Conservation (phyloP, 139 green algal species). For the Chlamydomonas incerta region DNA sequence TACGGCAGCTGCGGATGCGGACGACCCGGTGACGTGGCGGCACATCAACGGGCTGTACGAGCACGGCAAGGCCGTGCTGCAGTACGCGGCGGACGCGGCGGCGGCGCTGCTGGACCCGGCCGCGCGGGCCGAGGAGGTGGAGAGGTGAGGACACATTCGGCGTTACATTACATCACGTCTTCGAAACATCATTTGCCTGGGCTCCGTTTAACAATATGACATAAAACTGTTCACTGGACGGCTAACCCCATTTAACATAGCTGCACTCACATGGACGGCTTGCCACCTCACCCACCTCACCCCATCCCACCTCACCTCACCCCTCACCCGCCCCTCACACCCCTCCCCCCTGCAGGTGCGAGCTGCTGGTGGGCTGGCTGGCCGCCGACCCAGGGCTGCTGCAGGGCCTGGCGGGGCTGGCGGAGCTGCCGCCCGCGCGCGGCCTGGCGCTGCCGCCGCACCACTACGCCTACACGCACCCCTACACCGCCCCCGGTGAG, state of each 20-base stretch:
- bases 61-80: conserved; percentile 10
- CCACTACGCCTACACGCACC: neutral
- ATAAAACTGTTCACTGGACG: no score
- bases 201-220: no score
- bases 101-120: conserved; percentile 9
- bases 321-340: neutral
- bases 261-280: neutral
- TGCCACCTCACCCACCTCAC: neutral
- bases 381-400: neutral
- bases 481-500: neutral
- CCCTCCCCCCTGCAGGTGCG: neutral
- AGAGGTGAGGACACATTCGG: conserved; percentile 16
- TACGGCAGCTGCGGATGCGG: neutral
- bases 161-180: no score
- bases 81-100: conserved; percentile 35
- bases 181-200: no score
- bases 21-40: conserved; percentile 20
- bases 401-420: neutral
- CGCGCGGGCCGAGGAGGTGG: neutral
- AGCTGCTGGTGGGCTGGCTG: neutral
- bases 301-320: neutral
- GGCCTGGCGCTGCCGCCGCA: neutral
- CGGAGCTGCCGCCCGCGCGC: neutral
- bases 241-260: no score
- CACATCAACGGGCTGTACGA: conserved; percentile 37